Conservation (phyloP, 345 rosid genomes). For the Brassica napus region DNA sequence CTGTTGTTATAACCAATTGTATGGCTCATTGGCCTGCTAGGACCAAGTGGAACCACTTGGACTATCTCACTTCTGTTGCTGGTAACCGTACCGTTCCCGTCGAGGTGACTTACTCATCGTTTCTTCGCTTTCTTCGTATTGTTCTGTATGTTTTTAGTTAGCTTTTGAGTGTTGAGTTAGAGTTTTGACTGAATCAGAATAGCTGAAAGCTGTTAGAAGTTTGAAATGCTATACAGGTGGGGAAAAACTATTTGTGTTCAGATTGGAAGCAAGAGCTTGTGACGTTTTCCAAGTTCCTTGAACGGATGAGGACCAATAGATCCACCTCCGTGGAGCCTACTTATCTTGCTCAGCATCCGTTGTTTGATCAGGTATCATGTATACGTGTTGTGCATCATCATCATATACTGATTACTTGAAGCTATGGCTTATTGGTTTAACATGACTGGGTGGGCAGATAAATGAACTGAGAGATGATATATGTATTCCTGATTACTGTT, state of each 20-base stretch:
- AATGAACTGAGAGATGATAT: conserved; percentile 79
- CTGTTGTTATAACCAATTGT: conserved; percentile 78
- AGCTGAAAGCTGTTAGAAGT: conserved; percentile 64
- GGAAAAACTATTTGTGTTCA: conserved; percentile 82
- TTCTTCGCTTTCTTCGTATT: too few species aligned
- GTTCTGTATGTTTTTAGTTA: too few species aligned
- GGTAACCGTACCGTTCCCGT: conserved; percentile 95
- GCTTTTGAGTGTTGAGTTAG: too few species aligned
- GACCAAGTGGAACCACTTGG: conserved; percentile 82
- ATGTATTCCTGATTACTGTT: conserved; percentile 92
- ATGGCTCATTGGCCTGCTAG: conserved; percentile 98
- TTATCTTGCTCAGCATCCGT: conserved; percentile 93
- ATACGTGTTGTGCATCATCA: neutral
- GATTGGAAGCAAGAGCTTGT: conserved; percentile 99
- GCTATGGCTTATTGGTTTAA: conserved; percentile 19
- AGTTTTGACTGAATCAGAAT: too few species aligned
- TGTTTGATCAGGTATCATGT: conserved; percentile 81
- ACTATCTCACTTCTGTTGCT: conserved; percentile 70
- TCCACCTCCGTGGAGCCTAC: conserved; percentile 54
- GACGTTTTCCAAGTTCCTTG: conserved; percentile 85
- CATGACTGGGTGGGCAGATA: conserved; percentile 57
- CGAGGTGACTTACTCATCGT: conserved; percentile 63
- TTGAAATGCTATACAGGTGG: conserved; percentile 73
- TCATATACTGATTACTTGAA: conserved; percentile 17
- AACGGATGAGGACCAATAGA: conserved; percentile 60